Percentiles rank a stretch among this genome's conserved stretches.
Conservation (phyloP, 2,329 filamentous ascomycete genomes). For the Xylariaceae sp. region DNA sequence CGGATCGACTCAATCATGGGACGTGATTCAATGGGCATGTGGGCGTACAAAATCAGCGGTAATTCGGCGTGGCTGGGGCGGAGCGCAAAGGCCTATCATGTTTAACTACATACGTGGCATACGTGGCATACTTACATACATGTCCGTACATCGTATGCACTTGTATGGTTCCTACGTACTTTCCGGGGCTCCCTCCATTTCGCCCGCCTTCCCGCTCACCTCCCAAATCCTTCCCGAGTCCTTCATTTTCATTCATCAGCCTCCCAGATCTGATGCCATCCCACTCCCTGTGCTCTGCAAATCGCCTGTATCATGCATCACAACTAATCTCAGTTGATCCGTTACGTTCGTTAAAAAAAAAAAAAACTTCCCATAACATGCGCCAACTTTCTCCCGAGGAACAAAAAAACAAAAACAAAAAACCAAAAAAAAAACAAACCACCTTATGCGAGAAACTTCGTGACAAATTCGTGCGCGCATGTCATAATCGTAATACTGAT, state of each 20-base stretch:
- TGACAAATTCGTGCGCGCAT: constrained; percentile 23
- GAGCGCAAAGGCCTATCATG: no score
- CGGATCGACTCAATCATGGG: no score
- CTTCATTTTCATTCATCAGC: neutral
- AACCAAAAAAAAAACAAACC: constrained; percentile 1
- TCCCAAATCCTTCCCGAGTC: neutral
- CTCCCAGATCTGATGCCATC: neutral
- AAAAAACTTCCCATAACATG: constrained; percentile 23
- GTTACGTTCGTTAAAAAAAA: constrained; percentile 23
- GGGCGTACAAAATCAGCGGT: no score
- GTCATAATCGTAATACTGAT: constrained; percentile 25
- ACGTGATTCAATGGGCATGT: no score
- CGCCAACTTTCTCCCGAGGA: constrained; percentile 18
- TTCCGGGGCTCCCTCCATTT: no score
- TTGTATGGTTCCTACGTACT: no score
- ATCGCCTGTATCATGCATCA: constrained; percentile 17
- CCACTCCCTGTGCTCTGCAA: neutral
- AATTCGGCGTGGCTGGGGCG: no score
- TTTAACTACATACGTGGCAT: no score
- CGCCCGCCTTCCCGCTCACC: no score
- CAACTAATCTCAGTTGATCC: constrained; percentile 16
- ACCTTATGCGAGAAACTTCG: constrained; percentile 16
- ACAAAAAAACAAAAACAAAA: neutral
- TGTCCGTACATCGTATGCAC: no score
- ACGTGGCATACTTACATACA: no score